Conservation (phyloP, 768 basidiomycete species). For the Cystofilobasidium ferigula region DNA sequence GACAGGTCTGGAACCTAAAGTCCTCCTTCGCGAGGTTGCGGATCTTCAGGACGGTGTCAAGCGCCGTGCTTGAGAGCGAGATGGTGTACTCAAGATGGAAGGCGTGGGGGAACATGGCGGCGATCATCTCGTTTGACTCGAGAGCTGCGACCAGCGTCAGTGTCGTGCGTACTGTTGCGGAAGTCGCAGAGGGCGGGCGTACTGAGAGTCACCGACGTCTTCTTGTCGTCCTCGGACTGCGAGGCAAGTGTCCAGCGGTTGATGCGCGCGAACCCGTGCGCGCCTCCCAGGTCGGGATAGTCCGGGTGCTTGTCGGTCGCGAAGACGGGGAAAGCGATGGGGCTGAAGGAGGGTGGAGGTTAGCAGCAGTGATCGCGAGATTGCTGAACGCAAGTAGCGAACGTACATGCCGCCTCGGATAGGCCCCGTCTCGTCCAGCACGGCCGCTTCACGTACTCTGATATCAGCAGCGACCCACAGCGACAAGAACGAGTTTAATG, state of each 20-base stretch:
- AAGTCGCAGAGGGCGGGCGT: neutral
- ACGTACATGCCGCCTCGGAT: constrained; percentile 19
- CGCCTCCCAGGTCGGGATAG: constrained; percentile 13
- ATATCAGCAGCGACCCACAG: too few relatives aligned
- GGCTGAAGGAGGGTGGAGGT: neutral
- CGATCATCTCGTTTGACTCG: neutral
- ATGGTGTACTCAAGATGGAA: constrained; percentile 7
- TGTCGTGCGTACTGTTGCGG: too few relatives aligned
- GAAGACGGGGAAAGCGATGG: constrained; percentile 22
- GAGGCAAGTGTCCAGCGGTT: neutral
- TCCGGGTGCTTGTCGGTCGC: constrained; percentile 19
- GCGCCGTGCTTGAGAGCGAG: neutral
- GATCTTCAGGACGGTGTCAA: constrained; percentile 11
- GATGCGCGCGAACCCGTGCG: constrained; percentile 7
- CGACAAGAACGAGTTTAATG: too few relatives aligned
- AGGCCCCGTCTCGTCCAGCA: constrained; percentile 15
- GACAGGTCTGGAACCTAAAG: constrained; percentile 13
- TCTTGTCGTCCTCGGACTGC: neutral
- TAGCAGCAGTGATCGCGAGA: neutral
- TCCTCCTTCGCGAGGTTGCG: neutral
- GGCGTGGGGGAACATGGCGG: neutral
- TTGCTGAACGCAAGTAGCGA: neutral
- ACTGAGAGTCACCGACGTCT: constrained; percentile 2
- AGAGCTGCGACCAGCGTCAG: constrained; percentile 1
- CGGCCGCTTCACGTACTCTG: neutral